Base-by-base conservation (phyloP, 208 protist genomes). In the Zelonia costaricensis region DNA sequence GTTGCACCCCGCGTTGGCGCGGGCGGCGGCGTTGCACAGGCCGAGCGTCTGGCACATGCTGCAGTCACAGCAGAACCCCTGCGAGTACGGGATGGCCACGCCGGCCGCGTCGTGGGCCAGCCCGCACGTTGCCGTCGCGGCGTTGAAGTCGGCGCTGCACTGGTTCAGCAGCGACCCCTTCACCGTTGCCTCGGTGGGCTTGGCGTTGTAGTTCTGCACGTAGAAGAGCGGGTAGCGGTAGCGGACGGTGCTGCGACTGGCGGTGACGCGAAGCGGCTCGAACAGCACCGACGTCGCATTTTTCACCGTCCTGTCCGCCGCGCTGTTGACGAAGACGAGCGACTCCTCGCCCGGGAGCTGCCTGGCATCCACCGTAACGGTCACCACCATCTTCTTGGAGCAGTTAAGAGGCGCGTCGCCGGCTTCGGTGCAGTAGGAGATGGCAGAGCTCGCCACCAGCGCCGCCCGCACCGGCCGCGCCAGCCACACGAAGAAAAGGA, bases 51-150 rank as follows among this genome's bases (percentile, higher is more conserved):
- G 58, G 47, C 91, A 96, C 31, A 80, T 38, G 44, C 78, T 77
- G 62, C 91, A 96, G 38, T 65, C 60, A 58, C 91, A 96, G 75
- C 91, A 96, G 67, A 93, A 96, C 28, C 91, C 91, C 49, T 93
- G 74, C 36, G 87, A 94, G 74, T 84, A 86, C 20, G 75, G 82
- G 61, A 96, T 88, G 9, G 64, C 42, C 35, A 63, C 49, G 15
- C 81, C 80, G 22, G 8, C 53, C 0, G 27, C 5, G 55, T 90
- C 74, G 42, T 68, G 52, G 33, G 72, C 78, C 13, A 91, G 23
- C 13, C 91, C 91, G 59, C 91, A 96, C 38, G 91, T 96, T 18
- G 91, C 78, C 28, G 33, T 64, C 7, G 35, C 33, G 36, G 65
- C 30, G 52, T 68, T 48, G 49, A 74, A 76, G 53, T 70, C 68